A percentile compares a stretch with the other conserved stretches of the same genome.
Conservation (phyloP, 2,329 filamentous ascomycete genomes). For the Exophiala dermatitidis region DNA sequence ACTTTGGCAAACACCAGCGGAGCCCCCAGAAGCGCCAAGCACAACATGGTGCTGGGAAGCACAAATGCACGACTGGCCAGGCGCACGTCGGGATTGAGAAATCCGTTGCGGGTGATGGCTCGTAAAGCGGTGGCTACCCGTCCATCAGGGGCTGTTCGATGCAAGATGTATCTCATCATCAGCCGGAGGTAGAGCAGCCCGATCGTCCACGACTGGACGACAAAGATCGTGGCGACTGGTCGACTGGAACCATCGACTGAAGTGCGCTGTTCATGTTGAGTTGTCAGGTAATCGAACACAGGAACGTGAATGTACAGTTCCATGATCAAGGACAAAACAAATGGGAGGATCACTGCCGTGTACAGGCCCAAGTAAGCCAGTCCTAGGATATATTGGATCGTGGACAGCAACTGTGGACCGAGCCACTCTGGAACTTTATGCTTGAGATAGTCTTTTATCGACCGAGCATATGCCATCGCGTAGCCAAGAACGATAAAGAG, state of each 20-base stretch:
- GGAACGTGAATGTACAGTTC: slow-evolving; percentile 88
- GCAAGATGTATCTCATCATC: slow-evolving; percentile 58
- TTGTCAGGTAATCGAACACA: slow-evolving; percentile 65
- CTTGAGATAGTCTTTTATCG: slow-evolving; percentile 7
- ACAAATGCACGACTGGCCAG: slow-evolving; percentile 81
- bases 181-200: slow-evolving; percentile 83
- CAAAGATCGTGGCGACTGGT: slow-evolving; percentile 58
- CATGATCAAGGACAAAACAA: slow-evolving; percentile 68
- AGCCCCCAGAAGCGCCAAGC: slow-evolving; percentile 53
- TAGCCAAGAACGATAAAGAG: slow-evolving; percentile 65
- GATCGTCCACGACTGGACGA: slow-evolving; percentile 90
- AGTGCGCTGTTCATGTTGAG: slow-evolving; percentile 1
- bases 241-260: background rate
- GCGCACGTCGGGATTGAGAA: slow-evolving; percentile 67
- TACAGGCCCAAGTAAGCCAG: slow-evolving; percentile 69
- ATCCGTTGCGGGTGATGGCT: slow-evolving; percentile 66
- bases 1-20: slow-evolving; percentile 54
- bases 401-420: slow-evolving; percentile 17
- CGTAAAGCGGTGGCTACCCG: slow-evolving; percentile 67
- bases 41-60: slow-evolving; percentile 62
- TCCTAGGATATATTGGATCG: slow-evolving; percentile 35
- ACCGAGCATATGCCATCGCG: slow-evolving; percentile 45
- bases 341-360: slow-evolving; percentile 70
- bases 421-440: slow-evolving; percentile 13
- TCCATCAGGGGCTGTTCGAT: slow-evolving; percentile 35